Percentiles rank a stretch among this genome's conserved stretches.
Evolutionary conservation across 352 stramenopile genomes (phyloP).

Genomic region (Phytopythium chamaehyphon): DNA sequence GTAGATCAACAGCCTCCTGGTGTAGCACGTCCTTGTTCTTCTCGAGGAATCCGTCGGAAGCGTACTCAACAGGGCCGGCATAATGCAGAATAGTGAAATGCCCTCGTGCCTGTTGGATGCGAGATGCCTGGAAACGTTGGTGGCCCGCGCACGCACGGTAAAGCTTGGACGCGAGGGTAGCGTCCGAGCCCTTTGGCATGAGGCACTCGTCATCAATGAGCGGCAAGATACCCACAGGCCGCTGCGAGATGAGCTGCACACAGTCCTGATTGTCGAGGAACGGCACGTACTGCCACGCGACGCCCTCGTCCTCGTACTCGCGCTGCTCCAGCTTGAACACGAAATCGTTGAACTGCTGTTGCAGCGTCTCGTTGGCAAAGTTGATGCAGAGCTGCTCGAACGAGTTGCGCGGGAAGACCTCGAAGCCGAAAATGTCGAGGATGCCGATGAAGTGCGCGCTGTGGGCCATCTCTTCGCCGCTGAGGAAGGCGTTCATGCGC

Average conservation of each 20-base stretch:
- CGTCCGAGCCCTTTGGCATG: constrained; percentile 83
- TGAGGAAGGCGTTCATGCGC: constrained; percentile 83
- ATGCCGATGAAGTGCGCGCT: constrained; percentile 82
- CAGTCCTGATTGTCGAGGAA: constrained; percentile 88
- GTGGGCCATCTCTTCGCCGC: constrained; percentile 58
- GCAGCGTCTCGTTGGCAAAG: constrained; percentile 86
- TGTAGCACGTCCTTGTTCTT: constrained; percentile 88
- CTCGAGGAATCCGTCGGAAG: constrained; percentile 64
- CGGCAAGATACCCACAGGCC: constrained; percentile 73
- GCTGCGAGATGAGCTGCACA: constrained; percentile 89
- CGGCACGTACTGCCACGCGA: constrained; percentile 83
- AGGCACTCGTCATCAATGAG: constrained; percentile 88
- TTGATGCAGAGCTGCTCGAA: constrained; percentile 92
- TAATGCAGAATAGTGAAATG: constrained; percentile 83
- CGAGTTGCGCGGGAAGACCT: constrained; percentile 89
- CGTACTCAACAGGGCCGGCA: constrained; percentile 79
- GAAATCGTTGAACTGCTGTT: constrained; percentile 89
- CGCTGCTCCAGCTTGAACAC: constrained; percentile 86
- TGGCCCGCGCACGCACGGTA: constrained; percentile 66
- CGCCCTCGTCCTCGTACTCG: constrained; percentile 79
- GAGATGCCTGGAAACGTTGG: constrained; percentile 60
- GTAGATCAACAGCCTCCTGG: constrained; percentile 76
- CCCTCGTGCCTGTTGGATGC: constrained; percentile 69
- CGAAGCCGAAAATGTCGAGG: constrained; percentile 92
- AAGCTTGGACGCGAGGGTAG: constrained; percentile 77